Evolutionary conservation across 192 early-diverging fungal species (phyloP).

Genomic region (Radiomyces spectabilis): DNA sequence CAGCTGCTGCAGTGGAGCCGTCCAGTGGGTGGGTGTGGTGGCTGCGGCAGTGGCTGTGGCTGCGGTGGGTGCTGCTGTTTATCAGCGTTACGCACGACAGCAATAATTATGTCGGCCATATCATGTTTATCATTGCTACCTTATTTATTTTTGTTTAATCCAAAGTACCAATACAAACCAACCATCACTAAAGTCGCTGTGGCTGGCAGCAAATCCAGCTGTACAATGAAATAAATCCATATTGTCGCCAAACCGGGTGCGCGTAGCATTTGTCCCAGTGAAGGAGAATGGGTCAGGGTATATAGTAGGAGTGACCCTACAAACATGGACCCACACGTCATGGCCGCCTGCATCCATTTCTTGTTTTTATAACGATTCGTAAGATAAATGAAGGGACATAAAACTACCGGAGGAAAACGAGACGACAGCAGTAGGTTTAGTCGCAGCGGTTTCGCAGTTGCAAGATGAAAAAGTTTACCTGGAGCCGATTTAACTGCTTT

Average conservation of each 20-base stretch:
- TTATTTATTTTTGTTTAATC: constrained; percentile 9
- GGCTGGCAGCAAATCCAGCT: constrained; percentile 40
- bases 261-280: constrained; percentile 63
- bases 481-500: constrained; percentile 15
- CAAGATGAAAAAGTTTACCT: constrained; percentile 10
- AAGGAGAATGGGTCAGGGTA: constrained; percentile 54
- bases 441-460: no score
- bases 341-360: constrained; percentile 36
- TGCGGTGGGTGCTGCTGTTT: constrained; percentile 10
- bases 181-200: constrained; percentile 29
- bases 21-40: neutral
- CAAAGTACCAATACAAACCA: constrained; percentile 40
- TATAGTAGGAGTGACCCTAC: constrained; percentile 59
- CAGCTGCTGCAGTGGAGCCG: neutral
- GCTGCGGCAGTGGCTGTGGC: neutral
- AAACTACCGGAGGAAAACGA: constrained; percentile 19
- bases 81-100: neutral
- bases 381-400: constrained; percentile 53
- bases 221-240: constrained; percentile 54
- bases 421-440: neutral
- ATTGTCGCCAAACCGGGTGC: constrained; percentile 66
- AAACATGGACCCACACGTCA: constrained; percentile 38
- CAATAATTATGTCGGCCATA: no score
- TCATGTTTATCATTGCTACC: neutral
- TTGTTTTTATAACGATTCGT: constrained; percentile 45